Base-by-base conservation (phyloP, 2,329 filamentous ascomycete genomes). In the Tympanopsis confertula region DNA sequence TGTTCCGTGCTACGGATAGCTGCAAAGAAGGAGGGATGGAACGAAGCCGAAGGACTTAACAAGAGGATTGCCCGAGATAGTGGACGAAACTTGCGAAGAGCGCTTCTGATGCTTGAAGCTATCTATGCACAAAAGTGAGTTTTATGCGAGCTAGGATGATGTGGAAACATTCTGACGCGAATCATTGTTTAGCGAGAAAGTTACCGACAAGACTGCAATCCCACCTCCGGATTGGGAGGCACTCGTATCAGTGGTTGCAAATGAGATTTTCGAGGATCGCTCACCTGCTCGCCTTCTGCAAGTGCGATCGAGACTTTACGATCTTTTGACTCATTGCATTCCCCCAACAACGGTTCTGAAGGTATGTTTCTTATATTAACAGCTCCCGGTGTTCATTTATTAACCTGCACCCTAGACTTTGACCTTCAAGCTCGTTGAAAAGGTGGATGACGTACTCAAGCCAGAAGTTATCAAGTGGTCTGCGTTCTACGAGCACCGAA, bases 191-290 rank as follows among this genome's bases (percentile, higher is more conserved):
- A 95, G 89, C 58, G 89, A 96, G 57, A 91, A 84, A 63, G 78
- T 95, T 14, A 83, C 81, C 37, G 87, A 95, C 46, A 78, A 71
- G 44, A 96, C 89, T 3, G 76, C 80, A 4, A 94, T 98, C 43
- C 89, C 89, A 10, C 91, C 89, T 0, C 88, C 93, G 1, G 91
- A 98, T 51, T 98, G 91, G 88, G 91, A 98, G 56, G 85, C 86
- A 0, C 71, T 98, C 43, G 88, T 98, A 47, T 70, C 74, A 4
- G 78, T 93, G 53, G 83, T 94, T 44, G 88, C 93, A n/a, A 79
- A 82, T 51, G 88, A 96, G 50, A 94, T 98, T 39, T 77, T 95
- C 54, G 82, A 83, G 28, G 89, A 98, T 57, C 86, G 93, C 52
- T 86, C 86, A n/a, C 89, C 91, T 1, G 79, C 82, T 20, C 74